Base-by-base conservation (phyloP, 306 rosid genomes). In the Begonia peltatifolia region DNA sequence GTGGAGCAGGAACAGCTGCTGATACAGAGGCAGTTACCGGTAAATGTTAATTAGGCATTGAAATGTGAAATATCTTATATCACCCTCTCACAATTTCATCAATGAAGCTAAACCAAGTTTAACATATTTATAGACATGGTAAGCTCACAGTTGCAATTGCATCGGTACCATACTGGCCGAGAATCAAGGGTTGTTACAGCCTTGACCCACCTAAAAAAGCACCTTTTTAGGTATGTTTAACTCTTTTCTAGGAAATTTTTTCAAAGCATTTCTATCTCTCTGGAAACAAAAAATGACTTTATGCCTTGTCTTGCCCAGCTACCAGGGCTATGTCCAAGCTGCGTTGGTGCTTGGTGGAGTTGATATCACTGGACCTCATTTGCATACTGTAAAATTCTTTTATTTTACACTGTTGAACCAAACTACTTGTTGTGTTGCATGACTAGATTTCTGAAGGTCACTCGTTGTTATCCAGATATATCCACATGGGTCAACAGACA, bases 1-100 rank as follows among this genome's bases (percentile, higher is more conserved):
- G 96, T 69, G 99, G 99, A 62, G 96, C 99, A 11, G 99, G 99
- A 63, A 90, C 99, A 58, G 99, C 99, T 64, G 96, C 95, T 54
- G 96, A 90, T 64, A 90, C 99, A 30, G 96, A 90, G 79, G 99
- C 99, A 12, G 99, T 90, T 42, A 90, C 99, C 52, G 99, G 97
- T 82, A 71, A 57, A 41, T 57, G 53, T 57, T 59, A 47, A 42
- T 42, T 35, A 42, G 16, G 41, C 41, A 10, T 14, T 44, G 38
- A 30, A 30, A 44, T n/a, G 14, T 44, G n/a, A 44, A n/a, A 10
- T 44, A n/a, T 44, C 48, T 44, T 48, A 50, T 35, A 35, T 50
- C 14, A 44, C 14, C 14, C 12, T 44, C 10, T 53, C 14, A 30
- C 64, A 61, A 41, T 9, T 0, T 58, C 25, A 18, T 61, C 17